Evolutionary conservation across 1,139 yeast genomes (phyloP).

Genomic region (Diutina ranongensis): DNA sequence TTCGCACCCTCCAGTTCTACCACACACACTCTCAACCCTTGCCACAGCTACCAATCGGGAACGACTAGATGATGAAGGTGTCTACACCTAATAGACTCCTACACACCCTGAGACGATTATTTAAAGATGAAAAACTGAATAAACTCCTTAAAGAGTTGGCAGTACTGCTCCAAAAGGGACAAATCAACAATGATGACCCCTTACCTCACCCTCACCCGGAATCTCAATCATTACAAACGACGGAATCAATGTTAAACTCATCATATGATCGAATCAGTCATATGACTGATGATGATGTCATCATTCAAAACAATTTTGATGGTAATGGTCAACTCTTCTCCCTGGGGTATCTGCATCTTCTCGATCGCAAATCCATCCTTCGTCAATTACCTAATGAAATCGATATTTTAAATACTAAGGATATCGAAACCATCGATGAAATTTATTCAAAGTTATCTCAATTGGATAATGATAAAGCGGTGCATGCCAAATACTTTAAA

Average conservation of each 20-base stretch:
- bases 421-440: slow-evolving; percentile 18
- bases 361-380: slow-evolving; percentile 25
- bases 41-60: too few relatives aligned
- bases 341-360: slow-evolving; percentile 24
- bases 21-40: too few relatives aligned
- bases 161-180: slow-evolving; percentile 1
- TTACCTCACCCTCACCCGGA: too few relatives aligned
- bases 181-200: neutral
- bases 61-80: neutral
- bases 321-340: slow-evolving; percentile 25
- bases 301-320: slow-evolving; percentile 27
- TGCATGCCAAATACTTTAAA: slow-evolving; percentile 28
- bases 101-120: neutral
- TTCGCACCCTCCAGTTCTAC: too few relatives aligned
- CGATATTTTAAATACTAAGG: slow-evolving; percentile 20
- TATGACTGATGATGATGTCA: slow-evolving; percentile 29
- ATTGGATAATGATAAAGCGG: slow-evolving; percentile 27
- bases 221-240: too few relatives aligned
- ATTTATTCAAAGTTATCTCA: slow-evolving; percentile 21
- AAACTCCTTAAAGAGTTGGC: slow-evolving; percentile 2
- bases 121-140: slow-evolving; percentile 4
- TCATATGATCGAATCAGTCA: slow-evolving; percentile 23
- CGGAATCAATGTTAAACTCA: too few relatives aligned
- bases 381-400: slow-evolving; percentile 28
- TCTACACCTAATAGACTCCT: neutral